Percentiles rank a stretch among this genome's conserved stretches.
These are phyloP conservation scores for Alternaria arborescens DNA, from an alignment of 2,329 filamentous ascomycete genomes.

Conservation along the genomic window DNA sequence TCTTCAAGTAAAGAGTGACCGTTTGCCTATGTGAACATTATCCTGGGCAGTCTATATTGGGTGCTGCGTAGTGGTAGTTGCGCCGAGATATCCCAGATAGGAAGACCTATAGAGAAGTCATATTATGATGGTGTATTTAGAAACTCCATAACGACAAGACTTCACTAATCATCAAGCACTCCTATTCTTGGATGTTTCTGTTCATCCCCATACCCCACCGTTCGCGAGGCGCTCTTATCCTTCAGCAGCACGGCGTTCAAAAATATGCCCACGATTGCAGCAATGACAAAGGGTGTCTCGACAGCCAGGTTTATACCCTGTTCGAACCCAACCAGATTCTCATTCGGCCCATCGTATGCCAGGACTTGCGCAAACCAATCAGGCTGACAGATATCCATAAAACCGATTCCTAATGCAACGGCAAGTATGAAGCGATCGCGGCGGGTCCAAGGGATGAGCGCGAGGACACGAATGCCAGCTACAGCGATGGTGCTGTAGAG, in stretches of 20 bases:
- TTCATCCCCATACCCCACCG: conserved; percentile 17
- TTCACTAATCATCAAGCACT: conserved; percentile 8
- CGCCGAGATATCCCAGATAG: neutral
- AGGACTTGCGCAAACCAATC: conserved; percentile 53
- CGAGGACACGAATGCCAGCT: conserved; percentile 38
- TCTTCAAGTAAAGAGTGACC: neutral
- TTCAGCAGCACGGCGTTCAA: conserved; percentile 55
- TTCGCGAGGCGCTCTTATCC: conserved; percentile 25
- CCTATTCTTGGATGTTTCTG: conserved; percentile 19
- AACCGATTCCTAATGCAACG: conserved; percentile 36
- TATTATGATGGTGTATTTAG: neutral
- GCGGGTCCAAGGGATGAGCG: conserved; percentile 37
- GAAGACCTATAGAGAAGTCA: neutral
- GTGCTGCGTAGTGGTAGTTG: neutral
- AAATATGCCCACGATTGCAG: conserved; percentile 49
- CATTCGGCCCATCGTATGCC: conserved; percentile 49
- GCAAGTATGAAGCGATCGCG: conserved; percentile 41
- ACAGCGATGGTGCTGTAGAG: conserved; percentile 41
- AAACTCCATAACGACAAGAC: neutral
- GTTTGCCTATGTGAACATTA: neutral
- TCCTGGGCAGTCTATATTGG: neutral
- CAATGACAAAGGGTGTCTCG: conserved; percentile 55
- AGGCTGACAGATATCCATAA: conserved; percentile 53
- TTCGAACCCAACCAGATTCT: conserved; percentile 52
- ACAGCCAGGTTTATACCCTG: conserved; percentile 54